Conservation (phyloP, 2,329 filamentous ascomycete species). For the Cladosporium sp. region DNA sequence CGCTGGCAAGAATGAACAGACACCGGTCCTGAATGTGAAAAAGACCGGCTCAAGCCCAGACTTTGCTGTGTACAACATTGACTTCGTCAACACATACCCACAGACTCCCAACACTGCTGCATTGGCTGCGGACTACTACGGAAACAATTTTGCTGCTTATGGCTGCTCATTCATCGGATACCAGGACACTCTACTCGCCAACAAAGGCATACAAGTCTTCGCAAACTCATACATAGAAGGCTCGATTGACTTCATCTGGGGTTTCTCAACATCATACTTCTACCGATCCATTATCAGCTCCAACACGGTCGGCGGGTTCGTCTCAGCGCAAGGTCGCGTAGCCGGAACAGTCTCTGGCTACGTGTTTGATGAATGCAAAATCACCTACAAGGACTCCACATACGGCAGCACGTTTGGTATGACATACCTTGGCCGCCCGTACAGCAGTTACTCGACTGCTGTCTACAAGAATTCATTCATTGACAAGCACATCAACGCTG, state of each 20-base stretch:
- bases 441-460: slow-evolving; percentile 50
- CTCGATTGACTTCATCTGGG: slow-evolving; percentile 46
- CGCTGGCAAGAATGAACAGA: slow-evolving; percentile 44
- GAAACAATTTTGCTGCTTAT: slow-evolving; percentile 37
- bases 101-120: slow-evolving; percentile 39
- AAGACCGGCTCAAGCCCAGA: slow-evolving; percentile 38
- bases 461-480: slow-evolving; percentile 54
- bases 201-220: slow-evolving; percentile 35
- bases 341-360: slow-evolving; percentile 39
- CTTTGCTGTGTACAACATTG: slow-evolving; percentile 35
- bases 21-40: slow-evolving; percentile 48
- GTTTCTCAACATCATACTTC: slow-evolving; percentile 48
- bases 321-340: slow-evolving; percentile 42
- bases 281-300: slow-evolving; percentile 38
- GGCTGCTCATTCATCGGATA: slow-evolving; percentile 35
- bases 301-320: slow-evolving; percentile 37
- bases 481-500: slow-evolving; percentile 55
- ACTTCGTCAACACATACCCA: slow-evolving; percentile 37
- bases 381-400: slow-evolving; percentile 53
- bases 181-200: slow-evolving; percentile 35
- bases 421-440: slow-evolving; percentile 54
- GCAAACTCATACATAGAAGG: slow-evolving; percentile 36
- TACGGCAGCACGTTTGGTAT: slow-evolving; percentile 42
- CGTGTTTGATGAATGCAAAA: slow-evolving; percentile 49
- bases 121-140: slow-evolving; percentile 36